Evolutionary conservation across 2,329 filamentous ascomycete genomes (phyloP), one percentile per base, ranked within the genome.

Genomic region (Cadophora sp.): DNA sequence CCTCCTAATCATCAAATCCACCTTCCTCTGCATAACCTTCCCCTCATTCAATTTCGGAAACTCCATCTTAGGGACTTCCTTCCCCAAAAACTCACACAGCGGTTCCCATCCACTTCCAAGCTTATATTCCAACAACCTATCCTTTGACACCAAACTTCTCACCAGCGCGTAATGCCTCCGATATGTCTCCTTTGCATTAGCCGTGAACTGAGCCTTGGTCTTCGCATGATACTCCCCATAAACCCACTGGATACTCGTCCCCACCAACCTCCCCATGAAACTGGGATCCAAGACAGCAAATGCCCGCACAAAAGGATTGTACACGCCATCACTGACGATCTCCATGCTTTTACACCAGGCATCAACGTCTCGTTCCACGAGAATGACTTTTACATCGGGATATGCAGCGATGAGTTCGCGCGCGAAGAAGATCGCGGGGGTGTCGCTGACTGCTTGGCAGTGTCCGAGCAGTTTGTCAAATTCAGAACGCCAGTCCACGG

Each of bases 21-120:
- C 37, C 34, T 46, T 61, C 8, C 27, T 26, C 24, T 40, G 16
- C 24, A 46, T 43, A 5, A 61, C 46, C 34, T 55, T 34, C 34
- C 50, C 55, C 58, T 62, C 40, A 62, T 62, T 62, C 7, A 62
- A 26, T 22, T 16, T 62, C 24, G 59, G 59, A 48, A 62, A 62
- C 16, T 50, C 43, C 16, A 4, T 37, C 24, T 19, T 29, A 4
- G 59, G 59, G 5, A 62, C 24, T 16, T 50, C 12, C 43, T 62
- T 34, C 22, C 37, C 37, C 19, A 62, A 19, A 22, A 62, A 43
- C 40, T 14, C 40, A 19, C 40, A 43, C 40, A 43, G 19, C 16
- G 40, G 40, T 14, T 43, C 40, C 40, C 40, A 43, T 16, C 40
- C 40, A 43, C 40, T 43, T 16, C 40, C 40, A 12, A 43, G 14